A percentile compares a stretch with the other conserved stretches of the same genome.
These are phyloP conservation scores for Rhizopogon roseolus DNA, from an alignment of 768 basidiomycete genomes.

Conservation along the genomic window DNA sequence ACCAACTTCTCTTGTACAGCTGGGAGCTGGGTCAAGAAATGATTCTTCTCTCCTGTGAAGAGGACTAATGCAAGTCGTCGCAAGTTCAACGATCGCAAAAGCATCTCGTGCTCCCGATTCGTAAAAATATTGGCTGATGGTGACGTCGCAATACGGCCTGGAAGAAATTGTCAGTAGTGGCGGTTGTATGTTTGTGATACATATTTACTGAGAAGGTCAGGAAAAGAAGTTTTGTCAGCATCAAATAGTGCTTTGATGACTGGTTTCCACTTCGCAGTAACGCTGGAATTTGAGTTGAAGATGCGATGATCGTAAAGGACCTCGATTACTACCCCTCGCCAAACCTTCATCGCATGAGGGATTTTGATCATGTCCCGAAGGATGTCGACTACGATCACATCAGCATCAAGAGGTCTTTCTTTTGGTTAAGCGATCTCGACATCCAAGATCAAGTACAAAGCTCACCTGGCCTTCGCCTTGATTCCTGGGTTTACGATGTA, in stretches of 20 bases:
- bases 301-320: slow-evolving; percentile 81
- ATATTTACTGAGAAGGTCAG: slow-evolving; percentile 73
- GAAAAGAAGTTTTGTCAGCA: slow-evolving; percentile 79
- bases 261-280: slow-evolving; percentile 64
- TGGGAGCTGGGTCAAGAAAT: slow-evolving; percentile 85
- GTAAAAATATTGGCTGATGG: slow-evolving; percentile 96
- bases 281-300: slow-evolving; percentile 67
- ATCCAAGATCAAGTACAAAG: background rate
- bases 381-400: slow-evolving; percentile 59
- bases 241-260: slow-evolving; percentile 80
- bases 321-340: slow-evolving; percentile 78
- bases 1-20: slow-evolving; percentile 96
- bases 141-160: slow-evolving; percentile 74
- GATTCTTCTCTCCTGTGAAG: slow-evolving; percentile 87
- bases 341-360: slow-evolving; percentile 74
- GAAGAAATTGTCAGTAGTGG: slow-evolving; percentile 25
- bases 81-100: slow-evolving; percentile 79
- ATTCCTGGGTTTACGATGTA: slow-evolving; percentile 79
- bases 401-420: slow-evolving; percentile 74
- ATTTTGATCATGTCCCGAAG: slow-evolving; percentile 76
- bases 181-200: slow-evolving; percentile 24
- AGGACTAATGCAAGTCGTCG: slow-evolving; percentile 83
- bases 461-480: slow-evolving; percentile 71
- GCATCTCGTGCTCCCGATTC: slow-evolving; percentile 91
- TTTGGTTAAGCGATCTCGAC: slow-evolving; percentile 5